Conservation (phyloP, 257 asterid species). For the Nemophila menziesii region DNA sequence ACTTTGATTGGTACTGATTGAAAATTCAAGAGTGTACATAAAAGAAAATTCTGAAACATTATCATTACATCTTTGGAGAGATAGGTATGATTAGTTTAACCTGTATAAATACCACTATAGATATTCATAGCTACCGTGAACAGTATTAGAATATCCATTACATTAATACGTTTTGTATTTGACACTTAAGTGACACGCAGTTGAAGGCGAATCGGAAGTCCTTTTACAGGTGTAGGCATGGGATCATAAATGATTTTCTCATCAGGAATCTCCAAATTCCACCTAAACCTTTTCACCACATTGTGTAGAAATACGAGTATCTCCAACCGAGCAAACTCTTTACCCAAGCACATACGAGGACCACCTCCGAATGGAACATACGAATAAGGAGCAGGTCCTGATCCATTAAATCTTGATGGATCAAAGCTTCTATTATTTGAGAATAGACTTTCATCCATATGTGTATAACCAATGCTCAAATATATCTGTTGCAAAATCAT, state of each 20-base stretch:
- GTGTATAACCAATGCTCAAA: conserved; percentile 45
- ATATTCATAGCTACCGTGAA: too few relatives aligned
- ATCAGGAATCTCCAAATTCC: conserved; percentile 23
- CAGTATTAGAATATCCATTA: too few relatives aligned
- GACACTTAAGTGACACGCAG: neutral
- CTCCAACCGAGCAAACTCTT: conserved; percentile 35
- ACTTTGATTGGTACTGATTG: too few relatives aligned
- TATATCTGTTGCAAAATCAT: conserved; percentile 28
- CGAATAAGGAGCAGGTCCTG: conserved; percentile 46
- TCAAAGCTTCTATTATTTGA: conserved; percentile 23
- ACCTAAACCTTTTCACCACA: conserved; percentile 17
- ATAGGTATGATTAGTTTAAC: too few relatives aligned
- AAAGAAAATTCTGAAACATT: too few relatives aligned
- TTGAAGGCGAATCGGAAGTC: conserved; percentile 27
- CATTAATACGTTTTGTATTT: too few relatives aligned
- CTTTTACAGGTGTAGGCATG: conserved; percentile 21
- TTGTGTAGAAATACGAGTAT: conserved; percentile 33
- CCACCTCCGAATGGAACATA: conserved; percentile 73
- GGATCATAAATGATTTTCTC: conserved; percentile 29
- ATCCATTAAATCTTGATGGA: conserved; percentile 58
- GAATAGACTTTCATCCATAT: conserved; percentile 27
- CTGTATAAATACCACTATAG: too few relatives aligned
- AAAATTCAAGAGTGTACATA: too few relatives aligned
- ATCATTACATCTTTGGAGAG: too few relatives aligned
- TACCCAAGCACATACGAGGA: conserved; percentile 51